phyloP scores from a whole-genome alignment of 768 basidiomycete species.

The Leccinum arenicola region DNA sequence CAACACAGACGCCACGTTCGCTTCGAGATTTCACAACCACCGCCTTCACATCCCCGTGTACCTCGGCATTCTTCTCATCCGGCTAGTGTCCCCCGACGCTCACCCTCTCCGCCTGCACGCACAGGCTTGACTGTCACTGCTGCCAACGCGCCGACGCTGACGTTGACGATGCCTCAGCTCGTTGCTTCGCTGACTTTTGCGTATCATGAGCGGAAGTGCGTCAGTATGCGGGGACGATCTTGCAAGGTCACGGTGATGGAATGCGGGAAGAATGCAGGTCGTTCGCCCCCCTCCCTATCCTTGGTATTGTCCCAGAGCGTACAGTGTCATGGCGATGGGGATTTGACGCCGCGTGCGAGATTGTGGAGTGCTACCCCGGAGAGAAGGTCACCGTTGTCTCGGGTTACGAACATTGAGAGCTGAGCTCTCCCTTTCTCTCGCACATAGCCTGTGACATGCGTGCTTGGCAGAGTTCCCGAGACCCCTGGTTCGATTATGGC shows the following conservation, averaged over 20 bases:
- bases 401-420: slow-evolving; percentile 16
- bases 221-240: slow-evolving; percentile 19
- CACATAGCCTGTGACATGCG: neutral
- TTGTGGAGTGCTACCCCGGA: slow-evolving; percentile 12
- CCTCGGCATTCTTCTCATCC: slow-evolving; percentile 1
- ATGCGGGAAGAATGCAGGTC: slow-evolving; percentile 10
- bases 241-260: neutral
- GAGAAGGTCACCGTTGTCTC: slow-evolving; percentile 27
- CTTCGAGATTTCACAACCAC: slow-evolving; percentile 15
- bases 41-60: neutral
- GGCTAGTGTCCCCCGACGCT: slow-evolving; percentile 19
- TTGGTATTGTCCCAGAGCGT: neutral
- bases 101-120: slow-evolving; percentile 22
- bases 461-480: neutral
- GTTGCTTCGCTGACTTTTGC: slow-evolving; percentile 30
- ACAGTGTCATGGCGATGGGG: neutral
- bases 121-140: slow-evolving; percentile 7
- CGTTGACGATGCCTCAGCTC: slow-evolving; percentile 32
- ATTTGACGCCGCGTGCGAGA: slow-evolving; percentile 5
- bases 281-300: slow-evolving; percentile 9
- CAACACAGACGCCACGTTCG: slow-evolving; percentile 21
- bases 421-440: slow-evolving; percentile 16
- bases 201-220: slow-evolving; percentile 22
- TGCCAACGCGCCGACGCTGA: slow-evolving; percentile 9
- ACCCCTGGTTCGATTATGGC: neutral